Conservation (phyloP, 208 protist genomes). For the Balamuthia mandrillaris region DNA sequence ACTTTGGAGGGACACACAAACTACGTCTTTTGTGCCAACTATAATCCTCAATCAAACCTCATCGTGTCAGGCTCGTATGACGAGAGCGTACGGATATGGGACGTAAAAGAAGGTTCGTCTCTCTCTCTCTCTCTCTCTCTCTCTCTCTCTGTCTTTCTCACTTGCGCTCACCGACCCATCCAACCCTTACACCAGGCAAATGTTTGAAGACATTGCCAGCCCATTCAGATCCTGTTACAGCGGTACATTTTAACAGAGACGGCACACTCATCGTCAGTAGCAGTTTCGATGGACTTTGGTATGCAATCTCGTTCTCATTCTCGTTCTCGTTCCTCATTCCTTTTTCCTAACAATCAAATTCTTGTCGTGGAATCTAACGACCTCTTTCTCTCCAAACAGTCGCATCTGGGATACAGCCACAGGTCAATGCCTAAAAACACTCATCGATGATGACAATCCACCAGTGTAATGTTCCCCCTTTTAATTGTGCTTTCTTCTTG, state of each 20-base stretch:
- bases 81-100: conserved; percentile 77
- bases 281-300: conserved; percentile 74
- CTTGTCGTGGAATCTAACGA: neutral
- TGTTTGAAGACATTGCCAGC: conserved; percentile 68
- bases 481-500: neutral
- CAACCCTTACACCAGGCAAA: conserved; percentile 45
- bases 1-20: conserved; percentile 73
- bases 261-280: conserved; percentile 74
- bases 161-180: neutral
- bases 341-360: neutral
- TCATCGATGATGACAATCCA: conserved; percentile 69
- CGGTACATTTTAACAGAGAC: conserved; percentile 79
- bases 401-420: conserved; percentile 79
- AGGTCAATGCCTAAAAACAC: conserved; percentile 77
- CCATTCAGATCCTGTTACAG: conserved; percentile 78
- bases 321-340: neutral
- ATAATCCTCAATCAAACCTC: conserved; percentile 77
- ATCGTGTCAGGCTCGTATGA: conserved; percentile 80
- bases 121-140: neutral
- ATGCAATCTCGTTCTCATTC: no score
- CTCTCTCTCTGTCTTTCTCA: neutral
- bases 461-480: neutral
- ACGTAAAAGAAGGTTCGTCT: conserved; percentile 55
- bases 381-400: conserved; percentile 29
- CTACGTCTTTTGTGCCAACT: conserved; percentile 77